Conservation (phyloP, 768 basidiomycete species). For the Suillus americanus region DNA sequence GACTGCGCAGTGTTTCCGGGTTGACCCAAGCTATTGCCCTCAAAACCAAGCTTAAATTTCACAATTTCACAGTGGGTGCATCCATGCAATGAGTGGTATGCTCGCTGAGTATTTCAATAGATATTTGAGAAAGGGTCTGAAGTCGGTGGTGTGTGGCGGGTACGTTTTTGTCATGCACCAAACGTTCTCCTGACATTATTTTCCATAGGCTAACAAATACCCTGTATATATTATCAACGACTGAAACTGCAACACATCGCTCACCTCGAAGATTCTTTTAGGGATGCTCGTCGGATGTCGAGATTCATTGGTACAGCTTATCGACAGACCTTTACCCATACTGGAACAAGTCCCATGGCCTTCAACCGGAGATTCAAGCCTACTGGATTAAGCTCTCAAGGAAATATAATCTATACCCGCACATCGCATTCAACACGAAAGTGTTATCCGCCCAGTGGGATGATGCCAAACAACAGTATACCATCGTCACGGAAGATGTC, state of each 20-base stretch:
- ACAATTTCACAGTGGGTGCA: slow-evolving; percentile 24
- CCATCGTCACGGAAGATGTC: neutral
- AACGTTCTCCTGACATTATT: neutral
- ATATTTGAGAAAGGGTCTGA: slow-evolving; percentile 46
- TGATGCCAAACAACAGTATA: neutral
- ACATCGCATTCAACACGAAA: slow-evolving; percentile 42
- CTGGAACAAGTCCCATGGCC: neutral
- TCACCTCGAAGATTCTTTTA: neutral
- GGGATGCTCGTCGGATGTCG: neutral
- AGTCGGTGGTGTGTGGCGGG: slow-evolving; percentile 54
- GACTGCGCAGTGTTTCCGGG: neutral
- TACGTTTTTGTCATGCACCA: slow-evolving; percentile 25
- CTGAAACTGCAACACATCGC: neutral
- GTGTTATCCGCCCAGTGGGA: slow-evolving; percentile 49
- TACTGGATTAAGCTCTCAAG: slow-evolving; percentile 43
- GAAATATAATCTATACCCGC: slow-evolving; percentile 41
- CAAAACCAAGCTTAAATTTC: neutral
- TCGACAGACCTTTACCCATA: neutral
- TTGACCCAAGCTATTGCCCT: neutral
- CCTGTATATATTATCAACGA: slow-evolving; percentile 10
- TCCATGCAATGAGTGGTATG: neutral
- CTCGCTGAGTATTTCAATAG: slow-evolving; percentile 23
- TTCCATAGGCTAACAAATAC: slow-evolving; percentile 27
- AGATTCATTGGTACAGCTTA: neutral
- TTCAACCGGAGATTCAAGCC: slow-evolving; percentile 27